These are phyloP conservation scores for Neurospora sp. DNA, from an alignment of 495 filamentous ascomycete genomes.

Conservation along the genomic window DNA sequence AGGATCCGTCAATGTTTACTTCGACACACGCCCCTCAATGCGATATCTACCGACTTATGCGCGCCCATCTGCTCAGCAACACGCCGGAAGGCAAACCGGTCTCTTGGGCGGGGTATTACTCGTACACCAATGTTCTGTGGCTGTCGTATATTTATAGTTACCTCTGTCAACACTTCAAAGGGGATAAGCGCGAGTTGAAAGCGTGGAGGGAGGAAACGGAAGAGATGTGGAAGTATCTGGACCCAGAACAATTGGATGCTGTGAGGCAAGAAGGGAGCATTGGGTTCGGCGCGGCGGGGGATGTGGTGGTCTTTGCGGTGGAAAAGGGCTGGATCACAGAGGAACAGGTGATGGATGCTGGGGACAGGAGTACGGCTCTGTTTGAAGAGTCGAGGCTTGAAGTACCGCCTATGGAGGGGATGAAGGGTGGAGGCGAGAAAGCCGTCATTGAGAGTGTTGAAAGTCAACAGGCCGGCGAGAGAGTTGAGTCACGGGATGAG, in stretches of 20 bases:
- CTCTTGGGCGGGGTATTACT: constrained; percentile 28
- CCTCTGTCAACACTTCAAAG: constrained; percentile 26
- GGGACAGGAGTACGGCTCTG: not conserved
- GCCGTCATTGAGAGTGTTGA: not conserved
- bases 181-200: constrained; percentile 22
- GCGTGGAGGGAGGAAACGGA: constrained; percentile 27
- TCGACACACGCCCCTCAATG: constrained; percentile 38
- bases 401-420: not conserved
- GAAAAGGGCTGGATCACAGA: constrained; percentile 37
- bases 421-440: not conserved
- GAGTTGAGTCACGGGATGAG: not conserved
- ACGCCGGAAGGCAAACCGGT: constrained; percentile 26
- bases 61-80: constrained; percentile 35
- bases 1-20: constrained; percentile 42
- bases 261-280: not conserved
- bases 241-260: not conserved
- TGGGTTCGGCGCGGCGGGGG: constrained; percentile 17
- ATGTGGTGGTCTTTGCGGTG: constrained; percentile 32
- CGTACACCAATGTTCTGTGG: constrained; percentile 48
- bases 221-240: constrained; percentile 28
- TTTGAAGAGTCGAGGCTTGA: not conserved
- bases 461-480: not conserved
- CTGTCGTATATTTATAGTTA: constrained; percentile 39
- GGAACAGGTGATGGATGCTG: constrained; percentile 30
- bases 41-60: constrained; percentile 41